These are phyloP conservation scores for Mrakiaceae sp. DNA, from an alignment of 1,284 basidiomycete species.

Conservation along the genomic window DNA sequence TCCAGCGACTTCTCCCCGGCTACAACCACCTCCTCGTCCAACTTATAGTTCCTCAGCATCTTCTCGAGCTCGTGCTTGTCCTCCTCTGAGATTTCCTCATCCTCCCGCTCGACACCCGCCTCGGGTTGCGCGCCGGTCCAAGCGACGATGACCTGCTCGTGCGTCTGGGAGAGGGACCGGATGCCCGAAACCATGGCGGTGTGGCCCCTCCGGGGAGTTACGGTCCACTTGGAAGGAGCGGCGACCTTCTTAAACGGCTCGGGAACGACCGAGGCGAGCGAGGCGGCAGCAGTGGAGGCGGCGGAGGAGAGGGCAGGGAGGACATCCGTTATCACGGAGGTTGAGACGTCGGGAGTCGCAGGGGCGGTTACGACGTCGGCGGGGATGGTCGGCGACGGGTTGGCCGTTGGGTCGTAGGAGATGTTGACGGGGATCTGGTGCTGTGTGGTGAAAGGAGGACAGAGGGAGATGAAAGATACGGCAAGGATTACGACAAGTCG, in stretches of 20 bases:
- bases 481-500: neutral
- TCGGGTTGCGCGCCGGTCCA: constrained; percentile 55
- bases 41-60: constrained; percentile 17
- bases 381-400: constrained; percentile 32
- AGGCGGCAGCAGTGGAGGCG: constrained; percentile 29
- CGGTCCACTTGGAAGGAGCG: constrained; percentile 49
- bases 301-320: neutral
- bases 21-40: constrained; percentile 42
- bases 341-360: constrained; percentile 13
- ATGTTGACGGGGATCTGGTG: constrained; percentile 60
- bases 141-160: constrained; percentile 83
- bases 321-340: neutral
- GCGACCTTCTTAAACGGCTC: constrained; percentile 25
- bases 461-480: too few relatives aligned
- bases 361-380: constrained; percentile 21
- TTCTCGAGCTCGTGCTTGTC: constrained; percentile 27
- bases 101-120: constrained; percentile 3
- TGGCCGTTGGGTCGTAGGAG: constrained; percentile 51
- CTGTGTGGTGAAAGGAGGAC: neutral
- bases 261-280: constrained; percentile 33
- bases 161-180: constrained; percentile 63
- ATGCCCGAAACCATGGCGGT: constrained; percentile 93
- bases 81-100: constrained; percentile 18
- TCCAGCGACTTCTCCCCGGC: constrained; percentile 54
- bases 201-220: constrained; percentile 76